Evolutionary conservation across 805 yeast species (phyloP).

Genomic region (Ogataea neopini): DNA sequence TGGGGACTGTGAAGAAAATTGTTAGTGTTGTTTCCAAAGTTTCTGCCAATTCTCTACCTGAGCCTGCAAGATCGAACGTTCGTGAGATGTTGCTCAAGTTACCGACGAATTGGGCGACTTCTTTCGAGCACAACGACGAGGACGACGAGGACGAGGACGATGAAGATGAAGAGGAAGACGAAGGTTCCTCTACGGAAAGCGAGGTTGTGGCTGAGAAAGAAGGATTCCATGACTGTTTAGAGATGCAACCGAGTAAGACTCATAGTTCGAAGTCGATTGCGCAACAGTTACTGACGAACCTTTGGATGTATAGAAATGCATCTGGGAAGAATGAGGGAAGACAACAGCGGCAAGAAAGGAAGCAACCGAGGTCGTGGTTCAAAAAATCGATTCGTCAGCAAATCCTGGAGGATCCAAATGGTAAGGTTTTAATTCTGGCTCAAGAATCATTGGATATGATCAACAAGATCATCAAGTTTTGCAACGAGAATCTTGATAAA

Average conservation of each 20-base stretch:
- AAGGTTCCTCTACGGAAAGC: slow-evolving; percentile 18
- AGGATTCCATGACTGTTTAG: slow-evolving; percentile 23
- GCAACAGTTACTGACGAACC: slow-evolving; percentile 30
- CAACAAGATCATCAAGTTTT: slow-evolving; percentile 74
- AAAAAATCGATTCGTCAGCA: slow-evolving; percentile 31
- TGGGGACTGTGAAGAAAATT: slow-evolving; percentile 85
- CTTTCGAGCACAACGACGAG: slow-evolving; percentile 29
- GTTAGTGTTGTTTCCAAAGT: slow-evolving; percentile 83
- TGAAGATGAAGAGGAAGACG: slow-evolving; percentile 10
- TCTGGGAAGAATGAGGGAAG: slow-evolving; percentile 1
- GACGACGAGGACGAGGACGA: slow-evolving; percentile 19
- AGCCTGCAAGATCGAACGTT: slow-evolving; percentile 77
- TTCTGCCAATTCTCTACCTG: slow-evolving; percentile 73
- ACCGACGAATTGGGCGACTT: slow-evolving; percentile 69
- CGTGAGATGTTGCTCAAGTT: slow-evolving; percentile 73
- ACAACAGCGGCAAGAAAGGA: slow-evolving; percentile 2
- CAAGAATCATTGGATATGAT: slow-evolving; percentile 90
- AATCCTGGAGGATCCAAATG: slow-evolving; percentile 50
- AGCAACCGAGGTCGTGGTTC: slow-evolving; percentile 26
- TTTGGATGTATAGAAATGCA: slow-evolving; percentile 28
- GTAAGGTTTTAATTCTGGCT: slow-evolving; percentile 77
- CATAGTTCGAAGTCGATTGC: slow-evolving; percentile 24
- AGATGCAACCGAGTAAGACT: slow-evolving; percentile 11
- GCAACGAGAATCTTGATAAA: slow-evolving; percentile 78
- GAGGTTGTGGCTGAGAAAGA: slow-evolving; percentile 33